Evolutionary conservation across 129 eudicot genomes (phyloP).

Genomic region (Ambrosia artemisiifolia): DNA sequence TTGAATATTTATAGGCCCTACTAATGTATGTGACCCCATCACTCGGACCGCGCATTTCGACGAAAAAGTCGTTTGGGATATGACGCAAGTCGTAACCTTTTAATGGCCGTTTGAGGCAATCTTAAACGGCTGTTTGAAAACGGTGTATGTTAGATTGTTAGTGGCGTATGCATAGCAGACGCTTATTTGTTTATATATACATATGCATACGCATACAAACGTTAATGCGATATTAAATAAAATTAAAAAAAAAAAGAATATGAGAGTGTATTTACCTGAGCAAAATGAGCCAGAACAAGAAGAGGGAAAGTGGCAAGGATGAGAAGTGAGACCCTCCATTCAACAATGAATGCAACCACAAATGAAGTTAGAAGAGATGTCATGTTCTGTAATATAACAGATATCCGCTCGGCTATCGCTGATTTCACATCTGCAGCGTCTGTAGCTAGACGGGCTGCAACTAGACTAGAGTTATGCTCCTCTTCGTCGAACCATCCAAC

Average conservation of each 20-base stretch:
- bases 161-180: too few species aligned
- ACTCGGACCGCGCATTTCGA: too few species aligned
- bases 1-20: constrained; percentile 23
- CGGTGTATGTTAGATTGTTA: neutral
- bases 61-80: too few species aligned
- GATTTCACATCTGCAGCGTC: constrained; percentile 98
- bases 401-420: constrained; percentile 94
- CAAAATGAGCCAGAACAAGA: constrained; percentile 94
- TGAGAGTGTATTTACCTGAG: constrained; percentile 64
- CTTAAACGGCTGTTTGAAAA: too few species aligned
- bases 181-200: too few species aligned
- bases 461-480: constrained; percentile 92
- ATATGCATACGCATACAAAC: neutral
- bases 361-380: constrained; percentile 98
- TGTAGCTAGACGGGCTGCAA: constrained; percentile 89
- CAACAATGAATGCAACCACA: constrained; percentile 95
- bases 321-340: constrained; percentile 98
- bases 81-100: too few species aligned
- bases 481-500: constrained; percentile 99
- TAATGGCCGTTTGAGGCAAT: too few species aligned
- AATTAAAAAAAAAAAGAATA: constrained; percentile 39
- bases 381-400: constrained; percentile 95
- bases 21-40: too few species aligned
- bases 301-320: constrained; percentile 92
- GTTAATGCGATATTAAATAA: too few species aligned